A percentile compares a stretch with the other conserved stretches of the same genome.
These are phyloP conservation scores for Penicillium sp. DNA, from an alignment of 2,329 filamentous ascomycete genomes.

Conservation along the genomic window DNA sequence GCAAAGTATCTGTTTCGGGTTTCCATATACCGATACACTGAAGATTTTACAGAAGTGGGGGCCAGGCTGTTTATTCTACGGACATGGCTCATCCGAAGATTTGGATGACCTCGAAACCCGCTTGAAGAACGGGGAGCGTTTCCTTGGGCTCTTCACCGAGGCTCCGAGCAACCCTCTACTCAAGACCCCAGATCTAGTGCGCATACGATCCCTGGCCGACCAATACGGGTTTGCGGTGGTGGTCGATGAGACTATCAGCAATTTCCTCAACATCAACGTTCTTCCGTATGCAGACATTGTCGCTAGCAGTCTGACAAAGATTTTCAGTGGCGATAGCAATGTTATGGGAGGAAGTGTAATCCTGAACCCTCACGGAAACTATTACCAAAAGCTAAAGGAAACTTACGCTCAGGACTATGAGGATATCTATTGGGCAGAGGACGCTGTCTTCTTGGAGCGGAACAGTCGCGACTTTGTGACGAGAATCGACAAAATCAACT, in stretches of 20 bases:
- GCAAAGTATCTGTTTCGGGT: constrained; percentile 91
- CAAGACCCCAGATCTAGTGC: constrained; percentile 75
- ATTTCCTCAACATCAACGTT: constrained; percentile 93
- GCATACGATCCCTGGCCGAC: constrained; percentile 79
- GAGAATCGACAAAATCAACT: constrained; percentile 80
- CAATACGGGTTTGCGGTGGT: constrained; percentile 86
- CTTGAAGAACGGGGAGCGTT: constrained; percentile 70
- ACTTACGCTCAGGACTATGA: constrained; percentile 69
- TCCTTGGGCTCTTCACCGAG: constrained; percentile 85
- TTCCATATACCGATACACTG: constrained; percentile 94
- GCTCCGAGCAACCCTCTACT: constrained; percentile 92
- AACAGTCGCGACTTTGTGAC: constrained; percentile 90
- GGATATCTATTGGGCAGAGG: constrained; percentile 92
- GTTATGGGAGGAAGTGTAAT: constrained; percentile 87
- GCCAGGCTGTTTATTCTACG: constrained; percentile 84
- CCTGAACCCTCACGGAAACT: constrained; percentile 65
- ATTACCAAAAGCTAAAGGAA: constrained; percentile 69
- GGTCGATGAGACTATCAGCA: constrained; percentile 94
- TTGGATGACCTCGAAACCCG: constrained; percentile 78
- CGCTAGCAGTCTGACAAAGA: constrained; percentile 92
- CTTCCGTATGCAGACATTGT: constrained; percentile 86
- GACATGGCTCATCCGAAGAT: constrained; percentile 72
- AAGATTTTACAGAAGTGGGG: constrained; percentile 96
- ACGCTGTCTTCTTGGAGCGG: constrained; percentile 90
- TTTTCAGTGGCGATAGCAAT: constrained; percentile 96